Evolutionary conservation across 208 protist genomes (phyloP).

Genomic region (Crithidia acanthocephali): DNA sequence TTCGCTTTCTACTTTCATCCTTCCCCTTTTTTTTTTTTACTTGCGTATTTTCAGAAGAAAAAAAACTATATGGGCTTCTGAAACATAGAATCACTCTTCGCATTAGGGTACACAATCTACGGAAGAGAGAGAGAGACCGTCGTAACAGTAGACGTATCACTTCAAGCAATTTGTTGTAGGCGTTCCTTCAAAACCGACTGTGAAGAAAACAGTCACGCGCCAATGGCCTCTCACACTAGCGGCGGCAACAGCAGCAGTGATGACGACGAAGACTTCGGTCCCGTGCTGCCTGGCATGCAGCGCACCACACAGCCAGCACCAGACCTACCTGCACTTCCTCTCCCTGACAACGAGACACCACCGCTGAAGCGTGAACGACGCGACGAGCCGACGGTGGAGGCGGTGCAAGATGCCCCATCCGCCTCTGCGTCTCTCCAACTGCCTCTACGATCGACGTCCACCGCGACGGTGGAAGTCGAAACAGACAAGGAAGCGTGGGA

Average conservation of each 20-base stretch:
- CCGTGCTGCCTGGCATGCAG: constrained; percentile 41
- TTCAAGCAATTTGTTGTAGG: too few relatives aligned
- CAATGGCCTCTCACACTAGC: constrained; percentile 2
- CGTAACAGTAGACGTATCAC: too few relatives aligned
- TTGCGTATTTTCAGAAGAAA: too few relatives aligned
- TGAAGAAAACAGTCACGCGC: too few relatives aligned
- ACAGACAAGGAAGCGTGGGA: constrained; percentile 18
- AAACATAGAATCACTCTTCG: too few relatives aligned
- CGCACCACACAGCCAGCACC: not conserved
- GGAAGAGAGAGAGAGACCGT: too few relatives aligned
- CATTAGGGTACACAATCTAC: too few relatives aligned
- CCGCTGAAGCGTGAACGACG: constrained; percentile 15
- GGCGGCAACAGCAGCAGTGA: constrained; percentile 23
- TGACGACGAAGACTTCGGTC: constrained; percentile 69
- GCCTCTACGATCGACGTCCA: not conserved
- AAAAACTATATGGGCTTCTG: too few relatives aligned
- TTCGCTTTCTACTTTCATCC: too few relatives aligned
- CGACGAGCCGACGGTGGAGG: constrained; percentile 12
- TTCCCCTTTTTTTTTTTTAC: too few relatives aligned
- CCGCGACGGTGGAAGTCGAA: not conserved
- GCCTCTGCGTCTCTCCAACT: not conserved
- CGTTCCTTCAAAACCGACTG: too few relatives aligned
- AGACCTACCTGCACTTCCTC: not conserved
- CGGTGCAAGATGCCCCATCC: not conserved
- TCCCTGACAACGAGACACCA: not conserved